Evolutionary conservation across 176 grass and related monocot species (phyloP).

Genomic region (Ensete ventricosum): DNA sequence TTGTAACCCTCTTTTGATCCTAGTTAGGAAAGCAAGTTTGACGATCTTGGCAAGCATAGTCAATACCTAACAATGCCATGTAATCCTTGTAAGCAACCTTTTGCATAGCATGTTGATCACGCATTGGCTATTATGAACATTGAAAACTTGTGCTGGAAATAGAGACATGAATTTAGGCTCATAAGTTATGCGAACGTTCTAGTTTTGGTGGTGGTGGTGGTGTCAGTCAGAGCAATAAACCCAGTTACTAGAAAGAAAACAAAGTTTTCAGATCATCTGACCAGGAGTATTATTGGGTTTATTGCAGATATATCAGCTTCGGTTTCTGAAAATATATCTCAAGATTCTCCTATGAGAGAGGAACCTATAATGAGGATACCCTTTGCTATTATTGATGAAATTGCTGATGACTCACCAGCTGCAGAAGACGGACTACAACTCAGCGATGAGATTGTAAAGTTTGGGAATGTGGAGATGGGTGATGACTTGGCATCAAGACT

Average conservation of each 20-base stretch:
- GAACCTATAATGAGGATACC: constrained; percentile 46
- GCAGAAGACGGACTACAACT: constrained; percentile 65
- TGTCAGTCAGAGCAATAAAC: background rate
- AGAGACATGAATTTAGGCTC: background rate
- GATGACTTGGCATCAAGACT: constrained; percentile 67
- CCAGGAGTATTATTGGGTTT: constrained; percentile 14
- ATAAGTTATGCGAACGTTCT: background rate
- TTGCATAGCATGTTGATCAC: background rate
- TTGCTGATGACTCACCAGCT: constrained; percentile 71
- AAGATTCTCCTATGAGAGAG: constrained; percentile 51
- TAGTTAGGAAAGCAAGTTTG: too few species aligned
- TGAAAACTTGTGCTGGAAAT: background rate
- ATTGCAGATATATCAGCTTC: constrained; percentile 32
- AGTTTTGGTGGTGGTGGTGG: background rate
- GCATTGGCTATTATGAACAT: background rate
- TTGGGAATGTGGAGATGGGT: constrained; percentile 70
- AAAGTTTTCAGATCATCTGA: constrained; percentile 12
- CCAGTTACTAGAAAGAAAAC: background rate
- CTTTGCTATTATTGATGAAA: constrained; percentile 90
- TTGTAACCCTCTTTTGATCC: too few species aligned
- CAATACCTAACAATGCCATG: background rate
- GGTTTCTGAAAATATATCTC: constrained; percentile 26
- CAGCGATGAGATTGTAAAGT: constrained; percentile 84
- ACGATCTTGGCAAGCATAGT: too few species aligned
- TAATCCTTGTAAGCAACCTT: background rate